Evolutionary conservation across 2,329 filamentous ascomycete genomes (phyloP).

Genomic region (Periconia sp.): DNA sequence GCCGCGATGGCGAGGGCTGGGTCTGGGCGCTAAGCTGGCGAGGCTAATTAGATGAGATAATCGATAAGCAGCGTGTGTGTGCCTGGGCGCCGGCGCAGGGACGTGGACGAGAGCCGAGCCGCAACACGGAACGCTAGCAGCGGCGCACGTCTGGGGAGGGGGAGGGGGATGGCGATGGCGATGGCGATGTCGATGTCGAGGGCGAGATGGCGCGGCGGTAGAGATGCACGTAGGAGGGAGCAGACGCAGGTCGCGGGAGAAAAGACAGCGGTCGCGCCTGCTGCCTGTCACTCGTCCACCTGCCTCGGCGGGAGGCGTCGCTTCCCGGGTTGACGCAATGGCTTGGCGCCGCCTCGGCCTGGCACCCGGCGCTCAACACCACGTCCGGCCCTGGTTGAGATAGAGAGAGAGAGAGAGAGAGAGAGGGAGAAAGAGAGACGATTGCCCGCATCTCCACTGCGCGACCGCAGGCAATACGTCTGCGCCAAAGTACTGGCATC

Average conservation of each 20-base stretch:
- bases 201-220: too few relatives aligned
- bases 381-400: too few relatives aligned
- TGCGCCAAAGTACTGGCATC: too few relatives aligned
- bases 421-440: too few relatives aligned
- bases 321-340: slow-evolving; percentile 17
- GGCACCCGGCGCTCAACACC: too few relatives aligned
- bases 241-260: neutral
- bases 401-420: too few relatives aligned
- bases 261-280: neutral
- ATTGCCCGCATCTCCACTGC: too few relatives aligned
- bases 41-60: slow-evolving; percentile 23
- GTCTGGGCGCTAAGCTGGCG: slow-evolving; percentile 13
- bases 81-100: slow-evolving; percentile 2
- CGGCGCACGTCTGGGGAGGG: neutral
- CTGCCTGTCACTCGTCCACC: slow-evolving; percentile 5
- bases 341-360: slow-evolving; percentile 18
- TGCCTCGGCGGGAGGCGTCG: slow-evolving; percentile 4
- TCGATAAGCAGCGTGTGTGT: slow-evolving; percentile 22
- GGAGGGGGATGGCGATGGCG: neutral
- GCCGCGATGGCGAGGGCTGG: slow-evolving; percentile 8
- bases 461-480: too few relatives aligned
- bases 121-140: slow-evolving; percentile 9
- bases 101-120: slow-evolving; percentile 10
- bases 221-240: neutral
- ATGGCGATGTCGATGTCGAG: neutral